Percentiles rank a stretch among this genome's conserved stretches.
These are phyloP conservation scores for Sugiyamaella boreocaroliniensis DNA, from an alignment of 805 yeast species.

Conservation along the genomic window DNA sequence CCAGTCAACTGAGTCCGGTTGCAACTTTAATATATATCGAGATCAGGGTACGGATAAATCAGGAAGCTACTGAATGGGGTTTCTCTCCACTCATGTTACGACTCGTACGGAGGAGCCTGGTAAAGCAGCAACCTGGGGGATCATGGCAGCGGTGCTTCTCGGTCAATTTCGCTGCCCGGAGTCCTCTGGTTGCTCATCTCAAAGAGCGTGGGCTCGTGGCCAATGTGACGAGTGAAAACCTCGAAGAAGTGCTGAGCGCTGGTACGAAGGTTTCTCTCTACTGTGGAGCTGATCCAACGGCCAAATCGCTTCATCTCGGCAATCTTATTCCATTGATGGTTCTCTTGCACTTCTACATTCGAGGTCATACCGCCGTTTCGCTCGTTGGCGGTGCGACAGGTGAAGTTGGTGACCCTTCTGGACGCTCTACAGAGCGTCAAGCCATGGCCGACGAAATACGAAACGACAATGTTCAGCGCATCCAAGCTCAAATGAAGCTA, in stretches of 20 bases:
- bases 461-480: slow-evolving; percentile 48
- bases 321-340: slow-evolving; percentile 83
- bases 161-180: neutral
- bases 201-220: slow-evolving; percentile 44
- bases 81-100: neutral
- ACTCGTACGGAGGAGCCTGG: neutral
- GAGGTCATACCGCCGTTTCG: slow-evolving; percentile 82
- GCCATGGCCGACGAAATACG: slow-evolving; percentile 49
- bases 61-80: neutral
- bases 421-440: slow-evolving; percentile 69
- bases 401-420: slow-evolving; percentile 94
- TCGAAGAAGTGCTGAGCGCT: slow-evolving; percentile 6
- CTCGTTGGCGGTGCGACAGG: slow-evolving; percentile 82
- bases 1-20: neutral
- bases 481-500: slow-evolving; percentile 51
- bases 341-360: slow-evolving; percentile 68
- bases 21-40: neutral
- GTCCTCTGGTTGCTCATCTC: slow-evolving; percentile 34
- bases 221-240: slow-evolving; percentile 24
- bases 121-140: neutral
- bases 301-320: slow-evolving; percentile 82
- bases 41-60: neutral
- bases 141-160: neutral
- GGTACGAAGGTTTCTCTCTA: slow-evolving; percentile 50
- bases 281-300: slow-evolving; percentile 97